phyloP scores from a whole-genome alignment of 805 yeast genomes.

The Saccharomycopsis vini region DNA sequence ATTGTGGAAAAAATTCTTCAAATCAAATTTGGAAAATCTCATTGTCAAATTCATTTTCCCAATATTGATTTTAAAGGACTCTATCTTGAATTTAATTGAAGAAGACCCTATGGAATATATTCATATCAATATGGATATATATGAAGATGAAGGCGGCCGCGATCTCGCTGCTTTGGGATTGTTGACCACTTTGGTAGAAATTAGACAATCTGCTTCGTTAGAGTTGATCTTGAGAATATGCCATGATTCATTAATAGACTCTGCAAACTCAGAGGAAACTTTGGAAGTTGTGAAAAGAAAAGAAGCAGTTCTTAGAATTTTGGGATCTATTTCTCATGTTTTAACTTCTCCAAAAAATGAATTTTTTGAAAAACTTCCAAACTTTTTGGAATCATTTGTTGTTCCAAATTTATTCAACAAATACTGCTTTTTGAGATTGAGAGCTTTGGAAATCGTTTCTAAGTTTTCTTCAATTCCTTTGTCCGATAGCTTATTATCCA shows the following conservation, averaged over 20 bases:
- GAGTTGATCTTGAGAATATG: slow-evolving; percentile 55
- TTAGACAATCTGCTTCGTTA: slow-evolving; percentile 52
- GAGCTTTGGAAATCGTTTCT: slow-evolving; percentile 59
- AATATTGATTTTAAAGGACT: slow-evolving; percentile 58
- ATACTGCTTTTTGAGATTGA: slow-evolving; percentile 62
- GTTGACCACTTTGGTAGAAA: slow-evolving; percentile 60
- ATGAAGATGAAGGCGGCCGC: slow-evolving; percentile 46
- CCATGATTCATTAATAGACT: slow-evolving; percentile 35
- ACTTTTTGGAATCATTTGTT: slow-evolving; percentile 51
- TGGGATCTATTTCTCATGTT: slow-evolving; percentile 63
- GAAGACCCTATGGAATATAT: slow-evolving; percentile 86
- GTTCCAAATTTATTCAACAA: slow-evolving; percentile 62
- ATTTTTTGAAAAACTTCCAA: slow-evolving; percentile 47
- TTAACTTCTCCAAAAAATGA: slow-evolving; percentile 48
- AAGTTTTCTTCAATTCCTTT: slow-evolving; percentile 58
- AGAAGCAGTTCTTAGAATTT: slow-evolving; percentile 72
- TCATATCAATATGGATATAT: slow-evolving; percentile 57
- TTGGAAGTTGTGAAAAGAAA: slow-evolving; percentile 52
- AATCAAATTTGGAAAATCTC: slow-evolving; percentile 56
- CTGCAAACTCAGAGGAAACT: slow-evolving; percentile 28
- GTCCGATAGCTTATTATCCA: slow-evolving; percentile 28
- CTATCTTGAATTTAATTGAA: slow-evolving; percentile 65
- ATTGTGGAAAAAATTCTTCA: slow-evolving; percentile 56
- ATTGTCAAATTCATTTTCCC: slow-evolving; percentile 71
- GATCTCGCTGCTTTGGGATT: slow-evolving; percentile 75